Evolutionary conservation across 345 rosid genomes (phyloP), one percentile per base, ranked within the genome.

Genomic region (Eutrema yunnanense): DNA sequence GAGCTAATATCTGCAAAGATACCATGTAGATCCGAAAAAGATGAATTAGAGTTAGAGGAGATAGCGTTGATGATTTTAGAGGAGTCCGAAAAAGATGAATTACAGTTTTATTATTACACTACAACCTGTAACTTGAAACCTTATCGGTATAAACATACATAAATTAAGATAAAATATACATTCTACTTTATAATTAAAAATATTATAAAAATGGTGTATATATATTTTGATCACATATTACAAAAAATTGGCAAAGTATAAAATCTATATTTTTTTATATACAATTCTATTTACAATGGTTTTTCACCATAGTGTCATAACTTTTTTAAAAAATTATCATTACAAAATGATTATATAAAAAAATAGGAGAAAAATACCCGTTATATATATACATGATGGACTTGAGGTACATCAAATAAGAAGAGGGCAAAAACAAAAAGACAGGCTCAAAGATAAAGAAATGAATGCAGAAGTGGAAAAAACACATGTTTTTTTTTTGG

Each of bases 391-490:
- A 33, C 19, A 40, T 66, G 38, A 26, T 22, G 26, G 49, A 9
- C 6, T 51, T 52, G 41, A 52, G 40, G 51, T 26, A 41, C 50
- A 44, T 22, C 4, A 26, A 49, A 48, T n/a, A 37, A 40, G 66
- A 60, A 49, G 60, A 62, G 9, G 52, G 52, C 62, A 62, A 41
- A 52, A 52, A 53, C 53, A 52, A 72, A 51, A 71, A 13, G 68
- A 61, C 61, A 71, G 60, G 44, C 68, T 71, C 69, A 51, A 51
- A 19, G 53, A 62, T 62, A 52, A 33, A 38, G 46, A 52, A 52
- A 42, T 60, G 14, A 71, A 71, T 60, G 74, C 67, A 29, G 22
- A 60, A 29, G 60, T 49, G 51, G 65, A 53, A 53, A 62, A 50
- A 67, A 19, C 22, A 19, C 1, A 19, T 19, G 22, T 19, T 19